These are phyloP conservation scores for Claviceps arundinis DNA, from an alignment of 2,329 filamentous ascomycete genomes.

Conservation along the genomic window DNA sequence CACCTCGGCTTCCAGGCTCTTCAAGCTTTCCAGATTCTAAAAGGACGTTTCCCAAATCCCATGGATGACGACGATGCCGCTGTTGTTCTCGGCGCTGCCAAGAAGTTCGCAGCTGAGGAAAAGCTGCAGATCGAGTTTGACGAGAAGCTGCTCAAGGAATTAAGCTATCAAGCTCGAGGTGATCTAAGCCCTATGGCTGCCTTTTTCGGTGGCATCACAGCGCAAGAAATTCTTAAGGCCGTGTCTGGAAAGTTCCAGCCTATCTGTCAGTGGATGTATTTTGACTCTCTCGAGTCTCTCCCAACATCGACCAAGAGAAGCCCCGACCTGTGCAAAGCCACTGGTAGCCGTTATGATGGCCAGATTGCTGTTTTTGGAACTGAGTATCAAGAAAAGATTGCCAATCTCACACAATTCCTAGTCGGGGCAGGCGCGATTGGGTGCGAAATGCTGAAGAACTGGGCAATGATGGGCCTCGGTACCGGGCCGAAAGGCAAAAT, in stretches of 20 bases:
- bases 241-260: conserved; percentile 96
- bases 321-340: conserved; percentile 77
- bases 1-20: conserved; percentile 89
- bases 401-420: conserved; percentile 82
- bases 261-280: conserved; percentile 93
- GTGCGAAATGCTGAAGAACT: conserved; percentile 99
- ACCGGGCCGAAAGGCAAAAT: conserved; percentile 82
- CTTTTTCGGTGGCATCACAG: conserved; percentile 85
- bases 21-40: conserved; percentile 66
- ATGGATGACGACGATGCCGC: conserved; percentile 75
- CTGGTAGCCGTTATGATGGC: conserved; percentile 80
- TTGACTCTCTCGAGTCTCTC: conserved; percentile 93
- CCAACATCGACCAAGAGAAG: conserved; percentile 62
- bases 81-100: conserved; percentile 62
- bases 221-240: conserved; percentile 91
- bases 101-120: conserved; percentile 59
- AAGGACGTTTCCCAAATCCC: conserved; percentile 65
- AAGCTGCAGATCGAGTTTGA: conserved; percentile 60
- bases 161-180: conserved; percentile 87
- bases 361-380: conserved; percentile 93
- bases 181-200: conserved; percentile 88
- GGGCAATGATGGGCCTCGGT: conserved; percentile 95
- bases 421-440: conserved; percentile 95
- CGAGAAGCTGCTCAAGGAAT: conserved; percentile 82
- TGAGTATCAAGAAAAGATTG: conserved; percentile 87